Percentiles rank a stretch among this genome's conserved stretches.
Conservation (phyloP, 2,329 filamentous ascomycete genomes). For the Fusarium mangiferae region DNA sequence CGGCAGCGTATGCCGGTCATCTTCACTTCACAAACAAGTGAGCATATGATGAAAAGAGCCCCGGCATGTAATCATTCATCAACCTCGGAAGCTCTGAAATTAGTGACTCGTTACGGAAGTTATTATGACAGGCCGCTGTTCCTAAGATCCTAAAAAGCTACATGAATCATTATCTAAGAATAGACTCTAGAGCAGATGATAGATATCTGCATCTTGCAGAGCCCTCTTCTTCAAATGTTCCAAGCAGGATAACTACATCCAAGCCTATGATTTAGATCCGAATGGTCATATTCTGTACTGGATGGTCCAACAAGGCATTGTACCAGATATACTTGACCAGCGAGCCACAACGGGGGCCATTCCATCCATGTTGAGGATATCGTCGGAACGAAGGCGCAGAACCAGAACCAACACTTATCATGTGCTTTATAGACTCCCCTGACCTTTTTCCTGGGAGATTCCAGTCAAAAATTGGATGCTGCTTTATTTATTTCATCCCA, state of each 20-base stretch:
- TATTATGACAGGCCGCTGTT: background rate
- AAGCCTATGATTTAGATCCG: background rate
- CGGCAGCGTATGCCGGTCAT: background rate
- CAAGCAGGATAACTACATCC: background rate
- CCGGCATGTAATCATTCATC: background rate
- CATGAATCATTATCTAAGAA: background rate
- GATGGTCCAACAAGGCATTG: background rate
- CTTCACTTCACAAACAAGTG: background rate
- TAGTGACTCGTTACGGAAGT: background rate
- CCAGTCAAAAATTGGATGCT: background rate
- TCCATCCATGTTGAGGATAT: background rate
- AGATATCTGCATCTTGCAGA: background rate
- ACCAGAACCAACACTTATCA: background rate
- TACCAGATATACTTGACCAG: background rate
- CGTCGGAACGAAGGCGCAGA: background rate
- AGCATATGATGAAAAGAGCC: background rate
- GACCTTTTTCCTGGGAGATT: background rate
- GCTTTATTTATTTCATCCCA: background rate
- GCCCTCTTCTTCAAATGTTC: background rate
- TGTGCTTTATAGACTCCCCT: background rate
- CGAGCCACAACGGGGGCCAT: background rate
- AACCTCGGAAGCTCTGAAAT: background rate
- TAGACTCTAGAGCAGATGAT: background rate
- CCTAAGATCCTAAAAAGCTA: background rate
- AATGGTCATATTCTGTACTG: background rate